These are phyloP conservation scores for Mercurialis annua DNA, from an alignment of 345 rosid species.

Conservation along the genomic window DNA sequence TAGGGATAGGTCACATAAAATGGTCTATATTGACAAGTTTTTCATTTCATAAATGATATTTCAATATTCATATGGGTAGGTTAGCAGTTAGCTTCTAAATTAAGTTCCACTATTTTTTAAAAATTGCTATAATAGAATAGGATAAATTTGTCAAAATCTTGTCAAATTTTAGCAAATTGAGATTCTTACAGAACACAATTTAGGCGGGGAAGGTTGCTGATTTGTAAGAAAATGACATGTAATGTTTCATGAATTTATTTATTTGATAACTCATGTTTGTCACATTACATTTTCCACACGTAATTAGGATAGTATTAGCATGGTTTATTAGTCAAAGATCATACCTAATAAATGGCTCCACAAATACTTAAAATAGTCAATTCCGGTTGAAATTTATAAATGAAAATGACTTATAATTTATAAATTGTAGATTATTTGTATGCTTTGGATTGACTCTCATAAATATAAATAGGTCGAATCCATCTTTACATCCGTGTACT, in stretches of 20 bases:
- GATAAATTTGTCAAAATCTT: background rate
- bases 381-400: too few species aligned
- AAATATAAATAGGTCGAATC: too few species aligned
- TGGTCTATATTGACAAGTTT: too few species aligned
- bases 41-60: background rate
- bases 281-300: background rate
- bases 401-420: too few species aligned
- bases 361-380: too few species aligned
- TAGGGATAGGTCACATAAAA: too few species aligned
- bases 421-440: too few species aligned
- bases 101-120: background rate
- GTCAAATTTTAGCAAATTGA: background rate
- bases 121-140: background rate
- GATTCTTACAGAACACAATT: background rate
- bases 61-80: slow-evolving; percentile 6
- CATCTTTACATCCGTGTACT: too few species aligned
- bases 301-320: background rate
- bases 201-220: background rate
- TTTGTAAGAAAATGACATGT: background rate
- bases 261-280: background rate
- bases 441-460: too few species aligned
- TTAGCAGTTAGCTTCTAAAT: slow-evolving; percentile 5
- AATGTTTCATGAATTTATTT: too few species aligned
- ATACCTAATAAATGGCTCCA: too few species aligned
- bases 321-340: too few species aligned